Evolutionary conservation across 371 early-diverging fungal species (phyloP).

Genomic region (Sporodiniella umbellata): DNA sequence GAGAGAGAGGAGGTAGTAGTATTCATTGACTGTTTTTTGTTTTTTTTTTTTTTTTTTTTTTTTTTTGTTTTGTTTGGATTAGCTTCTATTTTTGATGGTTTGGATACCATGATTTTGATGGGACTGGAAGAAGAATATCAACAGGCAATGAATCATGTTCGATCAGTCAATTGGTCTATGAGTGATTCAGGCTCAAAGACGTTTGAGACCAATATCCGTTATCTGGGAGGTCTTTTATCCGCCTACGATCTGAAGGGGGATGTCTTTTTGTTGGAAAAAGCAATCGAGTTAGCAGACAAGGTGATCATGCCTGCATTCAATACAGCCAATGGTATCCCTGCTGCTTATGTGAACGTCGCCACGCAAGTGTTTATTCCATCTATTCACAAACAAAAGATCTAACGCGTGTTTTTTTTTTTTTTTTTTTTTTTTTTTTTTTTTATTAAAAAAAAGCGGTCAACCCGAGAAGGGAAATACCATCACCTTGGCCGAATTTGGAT

Average conservation of each 20-base stretch:
- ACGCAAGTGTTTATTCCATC: slow-evolving; percentile 14
- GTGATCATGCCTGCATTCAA: slow-evolving; percentile 43
- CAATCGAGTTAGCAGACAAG: slow-evolving; percentile 26
- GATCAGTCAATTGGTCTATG: slow-evolving; percentile 30
- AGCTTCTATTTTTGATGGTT: slow-evolving; percentile 78
- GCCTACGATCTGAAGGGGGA: slow-evolving; percentile 64
- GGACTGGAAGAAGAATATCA: slow-evolving; percentile 71
- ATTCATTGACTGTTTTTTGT: slow-evolving; percentile 27
- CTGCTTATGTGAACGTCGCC: slow-evolving; percentile 60
- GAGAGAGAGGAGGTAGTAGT: neutral
- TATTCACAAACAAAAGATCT: neutral
- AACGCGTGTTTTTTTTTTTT: too few relatives aligned
- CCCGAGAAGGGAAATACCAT: slow-evolving; percentile 29
- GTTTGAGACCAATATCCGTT: slow-evolving; percentile 79
- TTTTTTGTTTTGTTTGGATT: too few relatives aligned
- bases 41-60: too few relatives aligned
- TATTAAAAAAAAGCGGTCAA: slow-evolving; percentile 9
- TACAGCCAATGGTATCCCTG: slow-evolving; percentile 75
- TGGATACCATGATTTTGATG: slow-evolving; percentile 86
- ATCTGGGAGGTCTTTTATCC: slow-evolving; percentile 70
- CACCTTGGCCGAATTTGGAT: slow-evolving; percentile 84
- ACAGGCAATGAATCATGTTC: slow-evolving; percentile 60
- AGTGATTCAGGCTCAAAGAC: slow-evolving; percentile 34
- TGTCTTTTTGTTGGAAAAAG: slow-evolving; percentile 45
- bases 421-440: neutral